phyloP scores from a whole-genome alignment of 306 rosid genomes.

The Vigna reflexopilosa region DNA sequence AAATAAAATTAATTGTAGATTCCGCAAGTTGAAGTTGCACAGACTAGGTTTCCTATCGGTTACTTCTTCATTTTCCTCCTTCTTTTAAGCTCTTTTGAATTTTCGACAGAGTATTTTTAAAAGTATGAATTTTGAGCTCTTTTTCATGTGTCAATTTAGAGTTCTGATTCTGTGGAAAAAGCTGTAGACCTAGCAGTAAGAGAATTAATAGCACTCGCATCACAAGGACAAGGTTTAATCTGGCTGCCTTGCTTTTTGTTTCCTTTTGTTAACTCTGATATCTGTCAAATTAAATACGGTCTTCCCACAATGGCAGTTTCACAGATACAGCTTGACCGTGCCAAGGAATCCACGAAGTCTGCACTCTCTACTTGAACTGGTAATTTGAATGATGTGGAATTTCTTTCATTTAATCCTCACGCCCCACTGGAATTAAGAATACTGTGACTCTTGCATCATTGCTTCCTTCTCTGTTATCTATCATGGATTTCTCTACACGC shows the following conservation, averaged over 20 bases:
- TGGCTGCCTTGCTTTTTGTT: neutral
- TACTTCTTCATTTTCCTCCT: neutral
- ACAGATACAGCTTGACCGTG: constrained; percentile 74
- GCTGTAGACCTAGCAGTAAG: constrained; percentile 70
- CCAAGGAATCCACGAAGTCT: constrained; percentile 76
- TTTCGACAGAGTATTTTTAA: neutral
- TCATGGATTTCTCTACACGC: neutral
- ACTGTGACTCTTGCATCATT: neutral
- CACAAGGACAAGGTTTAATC: constrained; percentile 74
- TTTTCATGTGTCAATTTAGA: constrained; percentile 47
- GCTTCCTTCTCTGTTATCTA: constrained; percentile 14
- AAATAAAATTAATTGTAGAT: neutral
- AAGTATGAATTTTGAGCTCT: constrained; percentile 1
- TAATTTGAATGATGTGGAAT: neutral
- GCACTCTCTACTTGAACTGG: constrained; percentile 43
- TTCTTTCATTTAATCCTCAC: neutral
- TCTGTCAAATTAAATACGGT: neutral
- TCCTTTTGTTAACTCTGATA: neutral
- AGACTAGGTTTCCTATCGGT: neutral
- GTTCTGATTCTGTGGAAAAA: constrained; percentile 65
- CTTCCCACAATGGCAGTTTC: constrained; percentile 55
- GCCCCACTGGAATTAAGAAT: neutral
- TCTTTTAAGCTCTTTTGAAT: neutral
- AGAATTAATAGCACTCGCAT: constrained; percentile 73
- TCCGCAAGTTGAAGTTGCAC: neutral